A percentile compares a stretch with the other conserved stretches of the same genome.
Conservation (phyloP, 257 asterid genomes). For the Solanum piurae region DNA sequence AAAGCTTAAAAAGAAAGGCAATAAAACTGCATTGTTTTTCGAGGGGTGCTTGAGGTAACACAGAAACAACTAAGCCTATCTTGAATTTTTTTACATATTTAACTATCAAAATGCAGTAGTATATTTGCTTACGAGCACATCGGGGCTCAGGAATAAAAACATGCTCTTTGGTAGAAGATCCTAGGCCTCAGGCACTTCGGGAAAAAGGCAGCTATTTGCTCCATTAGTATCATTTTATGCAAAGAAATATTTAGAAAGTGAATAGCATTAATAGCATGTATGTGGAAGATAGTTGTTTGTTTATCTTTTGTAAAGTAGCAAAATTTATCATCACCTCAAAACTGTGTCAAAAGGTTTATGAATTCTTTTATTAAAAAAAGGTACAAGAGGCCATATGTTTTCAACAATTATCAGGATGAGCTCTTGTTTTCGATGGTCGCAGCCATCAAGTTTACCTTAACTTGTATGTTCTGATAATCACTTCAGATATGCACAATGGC, state of each 20-base stretch:
- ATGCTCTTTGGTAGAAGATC: not conserved
- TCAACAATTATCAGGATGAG: not conserved
- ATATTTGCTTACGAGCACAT: not conserved
- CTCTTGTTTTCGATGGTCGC: not conserved
- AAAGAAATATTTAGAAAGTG: not conserved
- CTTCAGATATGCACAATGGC: not conserved
- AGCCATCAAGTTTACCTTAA: not conserved
- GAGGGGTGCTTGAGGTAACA: constrained; percentile 91
- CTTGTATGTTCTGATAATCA: not conserved
- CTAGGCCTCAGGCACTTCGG: not conserved
- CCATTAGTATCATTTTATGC: not conserved
- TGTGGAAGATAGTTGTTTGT: not conserved
- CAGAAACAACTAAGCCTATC: not conserved
- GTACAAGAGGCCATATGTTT: not conserved
- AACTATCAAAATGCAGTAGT: not conserved
- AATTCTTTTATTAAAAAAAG: not conserved
- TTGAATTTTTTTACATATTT: not conserved
- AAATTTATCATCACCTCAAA: not conserved
- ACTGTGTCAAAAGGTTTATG: not conserved
- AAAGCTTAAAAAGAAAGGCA: constrained; percentile 50
- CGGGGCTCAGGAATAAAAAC: not conserved
- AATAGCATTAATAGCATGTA: not conserved
- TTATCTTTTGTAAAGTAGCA: not conserved
- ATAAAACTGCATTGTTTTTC: constrained; percentile 61
- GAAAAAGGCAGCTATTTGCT: not conserved